Percentiles rank a stretch among this genome's conserved stretches.
These are phyloP conservation scores for Syzygium jambos DNA, from an alignment of 345 rosid species.

Conservation along the genomic window DNA sequence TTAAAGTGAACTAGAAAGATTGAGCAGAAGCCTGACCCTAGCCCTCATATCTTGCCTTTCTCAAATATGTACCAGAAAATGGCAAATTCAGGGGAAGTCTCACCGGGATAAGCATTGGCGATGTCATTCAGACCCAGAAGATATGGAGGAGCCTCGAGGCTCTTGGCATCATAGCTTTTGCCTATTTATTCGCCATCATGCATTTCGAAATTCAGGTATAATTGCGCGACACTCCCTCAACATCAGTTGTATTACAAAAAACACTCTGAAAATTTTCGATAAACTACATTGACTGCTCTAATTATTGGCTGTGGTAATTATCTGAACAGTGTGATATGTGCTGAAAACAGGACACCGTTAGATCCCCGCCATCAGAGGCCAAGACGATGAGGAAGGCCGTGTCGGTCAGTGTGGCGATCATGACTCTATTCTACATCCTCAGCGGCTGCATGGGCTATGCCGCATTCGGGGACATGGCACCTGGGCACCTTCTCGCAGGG, in stretches of 20 bases:
- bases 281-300: neutral
- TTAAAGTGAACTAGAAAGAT: neutral
- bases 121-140: slow-evolving; percentile 41
- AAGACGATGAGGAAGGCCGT: slow-evolving; percentile 82
- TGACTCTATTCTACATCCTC: slow-evolving; percentile 81
- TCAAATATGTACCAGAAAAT: neutral
- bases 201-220: slow-evolving; percentile 61
- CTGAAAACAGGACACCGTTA: slow-evolving; percentile 38
- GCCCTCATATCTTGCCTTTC: neutral
- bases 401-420: slow-evolving; percentile 46
- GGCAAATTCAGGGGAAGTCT: slow-evolving; percentile 45
- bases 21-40: neutral
- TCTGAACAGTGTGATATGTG: neutral
- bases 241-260: too few relatives aligned
- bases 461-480: slow-evolving; percentile 72
- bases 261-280: neutral
- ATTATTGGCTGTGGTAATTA: neutral
- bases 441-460: slow-evolving; percentile 94
- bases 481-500: slow-evolving; percentile 70
- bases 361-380: slow-evolving; percentile 60
- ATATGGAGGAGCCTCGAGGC: slow-evolving; percentile 77
- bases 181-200: slow-evolving; percentile 59
- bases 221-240: neutral
- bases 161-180: slow-evolving; percentile 82
- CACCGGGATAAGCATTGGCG: slow-evolving; percentile 49